A percentile compares a stretch with the other conserved stretches of the same genome.
Evolutionary conservation across 2,329 filamentous ascomycete species (phyloP).

Genomic region (Ophiostoma angusticollis): DNA sequence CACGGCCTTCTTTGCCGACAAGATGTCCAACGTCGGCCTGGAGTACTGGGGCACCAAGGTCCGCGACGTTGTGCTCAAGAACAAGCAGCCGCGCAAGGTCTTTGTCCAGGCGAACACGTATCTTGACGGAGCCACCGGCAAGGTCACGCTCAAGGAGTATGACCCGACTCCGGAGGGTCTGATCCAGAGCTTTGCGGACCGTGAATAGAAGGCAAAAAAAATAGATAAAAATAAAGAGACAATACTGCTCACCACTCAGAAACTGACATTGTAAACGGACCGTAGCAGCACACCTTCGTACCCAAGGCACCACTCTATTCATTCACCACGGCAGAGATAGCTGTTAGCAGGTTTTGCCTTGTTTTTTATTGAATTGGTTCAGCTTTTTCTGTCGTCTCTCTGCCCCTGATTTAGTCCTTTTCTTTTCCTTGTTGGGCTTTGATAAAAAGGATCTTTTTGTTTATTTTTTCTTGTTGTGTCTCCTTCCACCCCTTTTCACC

Average conservation of each 20-base stretch:
- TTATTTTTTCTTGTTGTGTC: neutral
- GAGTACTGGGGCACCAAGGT: constrained; percentile 77
- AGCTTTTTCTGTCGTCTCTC: neutral
- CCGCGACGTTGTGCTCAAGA: constrained; percentile 58
- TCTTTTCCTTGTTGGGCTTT: constrained; percentile 1
- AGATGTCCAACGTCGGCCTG: constrained; percentile 65
- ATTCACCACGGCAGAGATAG: neutral
- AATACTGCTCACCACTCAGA: neutral
- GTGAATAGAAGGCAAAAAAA: constrained; percentile 20
- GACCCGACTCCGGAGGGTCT: constrained; percentile 69
- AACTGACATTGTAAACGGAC: neutral
- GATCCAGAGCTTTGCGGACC: constrained; percentile 68
- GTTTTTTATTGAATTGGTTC: neutral
- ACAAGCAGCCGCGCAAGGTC: constrained; percentile 75
- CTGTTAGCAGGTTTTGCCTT: constrained; percentile 3
- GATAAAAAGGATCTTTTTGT: neutral
- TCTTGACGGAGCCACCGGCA: constrained; percentile 52
- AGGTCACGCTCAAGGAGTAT: constrained; percentile 73
- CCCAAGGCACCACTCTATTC: too few relatives aligned
- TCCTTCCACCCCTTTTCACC: constrained; percentile 1
- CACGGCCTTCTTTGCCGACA: constrained; percentile 62
- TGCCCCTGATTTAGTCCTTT: neutral
- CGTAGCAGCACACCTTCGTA: too few relatives aligned
- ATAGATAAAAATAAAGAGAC: neutral
- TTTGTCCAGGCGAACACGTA: constrained; percentile 91